Evolutionary conservation across 345 rosid species (phyloP).

Genomic region (Clarkia xantiana): DNA sequence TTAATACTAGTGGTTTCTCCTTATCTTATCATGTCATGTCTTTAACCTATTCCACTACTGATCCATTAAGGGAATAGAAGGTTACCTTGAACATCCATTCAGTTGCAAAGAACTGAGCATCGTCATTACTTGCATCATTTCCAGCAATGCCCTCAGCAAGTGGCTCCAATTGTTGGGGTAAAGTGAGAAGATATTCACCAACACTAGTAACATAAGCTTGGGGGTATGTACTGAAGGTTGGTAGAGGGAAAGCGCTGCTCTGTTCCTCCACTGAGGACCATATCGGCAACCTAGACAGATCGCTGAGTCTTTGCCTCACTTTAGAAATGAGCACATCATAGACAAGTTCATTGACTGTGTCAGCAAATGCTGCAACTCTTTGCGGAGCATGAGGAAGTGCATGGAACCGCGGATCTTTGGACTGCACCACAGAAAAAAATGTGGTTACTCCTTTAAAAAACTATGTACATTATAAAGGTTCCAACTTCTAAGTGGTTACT

Average conservation of each 20-base stretch:
- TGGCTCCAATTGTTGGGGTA: conserved; percentile 97
- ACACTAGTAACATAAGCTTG: conserved; percentile 80
- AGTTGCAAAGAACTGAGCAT: conserved; percentile 84
- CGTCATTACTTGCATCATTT: conserved; percentile 63
- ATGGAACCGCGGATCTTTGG: conserved; percentile 94
- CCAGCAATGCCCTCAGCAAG: conserved; percentile 89
- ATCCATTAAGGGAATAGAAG: too few relatives aligned
- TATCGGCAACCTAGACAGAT: conserved; percentile 64
- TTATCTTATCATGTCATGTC: too few relatives aligned
- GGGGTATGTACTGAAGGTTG: conserved; percentile 91
- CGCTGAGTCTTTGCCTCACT: conserved; percentile 80
- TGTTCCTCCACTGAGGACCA: conserved; percentile 91
- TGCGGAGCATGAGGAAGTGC: conserved; percentile 86
- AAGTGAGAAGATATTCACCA: conserved; percentile 94
- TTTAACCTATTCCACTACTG: too few relatives aligned
- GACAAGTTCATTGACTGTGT: conserved; percentile 82
- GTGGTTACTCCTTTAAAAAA: background rate
- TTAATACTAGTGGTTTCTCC: too few relatives aligned
- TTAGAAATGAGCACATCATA: conserved; percentile 90
- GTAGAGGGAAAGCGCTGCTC: conserved; percentile 51
- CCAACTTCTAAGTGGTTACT: background rate
- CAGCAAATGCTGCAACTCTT: conserved; percentile 74
- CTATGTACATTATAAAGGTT: background rate
- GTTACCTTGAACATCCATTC: conserved; percentile 99
- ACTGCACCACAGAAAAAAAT: conserved; percentile 32